Conservation (phyloP, 1,284 basidiomycete species). For the Inonotus hispidus region DNA sequence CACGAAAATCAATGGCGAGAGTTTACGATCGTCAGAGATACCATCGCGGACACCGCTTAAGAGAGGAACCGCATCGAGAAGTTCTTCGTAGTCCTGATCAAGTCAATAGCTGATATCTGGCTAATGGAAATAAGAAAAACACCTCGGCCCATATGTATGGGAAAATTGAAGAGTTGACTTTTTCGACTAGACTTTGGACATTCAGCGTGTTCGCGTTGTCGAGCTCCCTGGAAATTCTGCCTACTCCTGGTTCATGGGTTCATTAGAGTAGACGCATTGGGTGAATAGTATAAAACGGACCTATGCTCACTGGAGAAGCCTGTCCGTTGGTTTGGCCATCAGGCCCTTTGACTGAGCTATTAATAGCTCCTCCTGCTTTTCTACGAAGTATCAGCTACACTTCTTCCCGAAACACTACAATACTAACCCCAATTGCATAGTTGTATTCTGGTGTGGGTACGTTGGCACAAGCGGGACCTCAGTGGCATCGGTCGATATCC, state of each 20-base stretch:
- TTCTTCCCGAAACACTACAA: too few relatives aligned
- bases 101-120: neutral
- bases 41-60: neutral
- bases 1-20: neutral
- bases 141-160: conserved; percentile 8
- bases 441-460: too few relatives aligned
- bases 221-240: neutral
- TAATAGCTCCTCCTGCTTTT: neutral
- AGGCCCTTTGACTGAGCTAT: neutral
- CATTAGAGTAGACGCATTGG: too few relatives aligned
- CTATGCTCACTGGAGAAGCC: too few relatives aligned
- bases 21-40: neutral
- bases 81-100: neutral
- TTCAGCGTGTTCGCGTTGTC: neutral
- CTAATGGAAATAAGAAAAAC: neutral
- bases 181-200: neutral
- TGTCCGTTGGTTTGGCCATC: neutral
- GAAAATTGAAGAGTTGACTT: too few relatives aligned
- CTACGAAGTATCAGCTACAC: neutral
- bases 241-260: neutral
- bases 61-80: conserved; percentile 5
- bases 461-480: too few relatives aligned
- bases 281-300: too few relatives aligned
- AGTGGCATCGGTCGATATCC: too few relatives aligned
- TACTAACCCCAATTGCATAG: too few relatives aligned